Percentiles rank a stretch among this genome's conserved stretches.
Conservation (phyloP, 2,329 filamentous ascomycete species). For the Domatiomyces catenatus region DNA sequence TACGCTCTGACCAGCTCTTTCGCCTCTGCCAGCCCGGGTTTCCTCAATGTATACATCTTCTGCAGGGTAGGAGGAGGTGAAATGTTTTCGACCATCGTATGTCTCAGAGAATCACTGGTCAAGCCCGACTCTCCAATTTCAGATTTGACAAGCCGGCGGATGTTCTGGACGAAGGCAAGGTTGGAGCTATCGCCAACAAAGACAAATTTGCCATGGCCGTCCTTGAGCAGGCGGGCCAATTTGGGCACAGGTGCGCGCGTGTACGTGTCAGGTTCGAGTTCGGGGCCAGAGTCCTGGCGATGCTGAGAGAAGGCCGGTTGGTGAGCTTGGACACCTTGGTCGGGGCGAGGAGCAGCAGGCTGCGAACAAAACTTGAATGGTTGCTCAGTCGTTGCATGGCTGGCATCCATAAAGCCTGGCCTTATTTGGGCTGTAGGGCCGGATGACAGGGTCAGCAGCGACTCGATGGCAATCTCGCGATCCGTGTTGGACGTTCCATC, state of each 20-base stretch:
- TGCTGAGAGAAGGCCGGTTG: conserved; percentile 2
- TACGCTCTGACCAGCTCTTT: conserved; percentile 29
- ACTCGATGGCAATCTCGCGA: conserved; percentile 17
- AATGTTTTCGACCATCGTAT: conserved; percentile 26
- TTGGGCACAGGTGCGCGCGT: conserved; percentile 25
- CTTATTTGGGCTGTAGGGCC: conserved; percentile 12
- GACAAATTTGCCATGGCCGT: conserved; percentile 39
- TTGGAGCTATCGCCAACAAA: conserved; percentile 41
- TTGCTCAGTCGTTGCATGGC: background rate
- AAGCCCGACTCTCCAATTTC: conserved; percentile 29
- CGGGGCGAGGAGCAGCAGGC: background rate
- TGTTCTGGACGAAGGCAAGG: conserved; percentile 37
- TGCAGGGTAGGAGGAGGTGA: conserved; percentile 8
- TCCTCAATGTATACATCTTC: conserved; percentile 8
- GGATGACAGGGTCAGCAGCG: conserved; percentile 14
- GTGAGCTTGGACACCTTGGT: background rate
- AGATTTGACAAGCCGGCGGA: conserved; percentile 34
- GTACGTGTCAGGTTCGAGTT: conserved; percentile 1
- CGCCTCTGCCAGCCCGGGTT: conserved; percentile 26
- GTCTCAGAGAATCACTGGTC: conserved; percentile 26
- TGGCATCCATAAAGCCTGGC: background rate
- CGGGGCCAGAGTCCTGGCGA: conserved; percentile 1
- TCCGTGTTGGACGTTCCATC: conserved; percentile 6
- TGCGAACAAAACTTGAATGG: background rate
- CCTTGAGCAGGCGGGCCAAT: conserved; percentile 33